phyloP scores from a whole-genome alignment of 2,329 filamentous ascomycete genomes.

The Nannizziopsis barbatae region DNA sequence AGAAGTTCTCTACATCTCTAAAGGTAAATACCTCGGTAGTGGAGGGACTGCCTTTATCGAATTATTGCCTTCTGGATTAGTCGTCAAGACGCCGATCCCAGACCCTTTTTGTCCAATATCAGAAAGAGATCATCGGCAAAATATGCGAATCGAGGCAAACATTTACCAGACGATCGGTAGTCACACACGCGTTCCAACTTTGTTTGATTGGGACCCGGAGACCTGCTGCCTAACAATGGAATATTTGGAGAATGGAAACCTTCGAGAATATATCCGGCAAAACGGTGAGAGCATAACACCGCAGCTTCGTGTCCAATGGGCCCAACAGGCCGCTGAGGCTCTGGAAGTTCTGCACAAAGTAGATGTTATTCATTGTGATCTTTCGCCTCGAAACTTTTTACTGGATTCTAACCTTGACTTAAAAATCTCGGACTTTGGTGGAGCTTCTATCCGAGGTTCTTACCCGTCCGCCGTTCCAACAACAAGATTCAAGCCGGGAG shows the following conservation, averaged over 20 bases:
- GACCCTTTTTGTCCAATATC: conserved; percentile 14
- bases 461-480: conserved; percentile 14
- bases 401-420: conserved; percentile 18
- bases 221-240: conserved; percentile 17
- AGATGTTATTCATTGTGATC: conserved; percentile 18
- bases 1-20: background rate
- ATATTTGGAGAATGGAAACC: conserved; percentile 15
- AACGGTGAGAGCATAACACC: background rate
- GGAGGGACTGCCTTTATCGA: conserved; percentile 14
- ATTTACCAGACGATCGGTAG: conserved; percentile 17
- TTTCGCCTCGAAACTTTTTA: conserved; percentile 19
- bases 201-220: conserved; percentile 15
- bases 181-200: conserved; percentile 15
- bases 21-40: conserved; percentile 8
- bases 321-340: conserved; percentile 17
- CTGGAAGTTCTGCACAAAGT: conserved; percentile 15
- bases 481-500: conserved; percentile 16
- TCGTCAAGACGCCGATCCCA: conserved; percentile 16
- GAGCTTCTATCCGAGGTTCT: conserved; percentile 17
- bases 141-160: conserved; percentile 16
- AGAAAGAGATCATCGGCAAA: conserved; percentile 13
- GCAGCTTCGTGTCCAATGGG: conserved; percentile 15
- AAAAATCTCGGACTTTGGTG: conserved; percentile 19
- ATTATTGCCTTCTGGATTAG: conserved; percentile 12
- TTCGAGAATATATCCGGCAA: background rate